phyloP scores from a whole-genome alignment of 2,329 filamentous ascomycete species.

The Cercospora canescens region DNA sequence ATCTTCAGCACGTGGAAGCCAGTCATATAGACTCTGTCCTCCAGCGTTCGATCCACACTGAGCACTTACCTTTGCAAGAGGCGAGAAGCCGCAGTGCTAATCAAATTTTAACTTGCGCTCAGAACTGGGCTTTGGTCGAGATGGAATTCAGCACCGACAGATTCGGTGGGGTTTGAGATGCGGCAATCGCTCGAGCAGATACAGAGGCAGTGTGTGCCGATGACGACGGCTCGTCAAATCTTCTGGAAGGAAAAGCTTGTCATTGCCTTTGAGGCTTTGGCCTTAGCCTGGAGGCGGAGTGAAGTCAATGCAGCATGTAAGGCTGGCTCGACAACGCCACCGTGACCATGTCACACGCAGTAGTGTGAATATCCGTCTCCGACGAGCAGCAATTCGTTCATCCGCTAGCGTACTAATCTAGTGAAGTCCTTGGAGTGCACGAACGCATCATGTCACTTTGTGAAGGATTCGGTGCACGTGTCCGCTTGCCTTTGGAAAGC shows the following conservation, averaged over 20 bases:
- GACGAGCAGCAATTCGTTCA: not conserved
- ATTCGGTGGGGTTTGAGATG: too few relatives aligned
- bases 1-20: not conserved
- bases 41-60: not conserved
- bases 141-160: too few relatives aligned
- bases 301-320: constrained; percentile 1
- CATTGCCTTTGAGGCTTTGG: constrained; percentile 3
- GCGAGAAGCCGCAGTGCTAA: not conserved
- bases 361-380: constrained; percentile 4
- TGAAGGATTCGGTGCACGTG: not conserved
- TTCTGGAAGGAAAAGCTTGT: constrained; percentile 21
- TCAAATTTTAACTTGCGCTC: not conserved
- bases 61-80: not conserved
- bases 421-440: not conserved
- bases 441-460: not conserved
- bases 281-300: not conserved
- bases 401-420: not conserved
- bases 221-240: not conserved
- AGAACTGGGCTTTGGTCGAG: not conserved
- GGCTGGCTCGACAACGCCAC: constrained; percentile 6
- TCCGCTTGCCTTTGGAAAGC: constrained; percentile 1
- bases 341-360: constrained; percentile 6
- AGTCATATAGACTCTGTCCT: constrained; percentile 15
- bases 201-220: not conserved
- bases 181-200: not conserved